phyloP scores from a whole-genome alignment of 345 rosid genomes.

The Heritiera littoralis region DNA sequence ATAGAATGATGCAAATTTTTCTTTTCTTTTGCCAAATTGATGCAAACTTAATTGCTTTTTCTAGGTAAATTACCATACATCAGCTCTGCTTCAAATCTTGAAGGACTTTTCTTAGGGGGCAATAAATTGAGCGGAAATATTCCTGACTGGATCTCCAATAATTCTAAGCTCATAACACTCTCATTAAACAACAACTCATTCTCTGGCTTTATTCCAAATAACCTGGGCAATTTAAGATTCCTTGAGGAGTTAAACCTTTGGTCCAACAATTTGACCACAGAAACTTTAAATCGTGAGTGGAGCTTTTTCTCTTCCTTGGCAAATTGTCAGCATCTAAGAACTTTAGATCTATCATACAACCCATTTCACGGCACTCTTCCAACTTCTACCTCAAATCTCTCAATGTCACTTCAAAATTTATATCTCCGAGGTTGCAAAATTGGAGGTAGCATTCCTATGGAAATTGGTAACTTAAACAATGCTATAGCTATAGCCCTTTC shows the following conservation, averaged over 20 bases:
- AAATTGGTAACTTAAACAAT: constrained; percentile 18
- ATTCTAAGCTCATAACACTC: constrained; percentile 11
- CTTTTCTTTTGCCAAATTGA: too few species aligned
- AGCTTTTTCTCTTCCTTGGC: neutral
- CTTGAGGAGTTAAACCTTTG: rapidly evolving
- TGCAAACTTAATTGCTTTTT: too few species aligned
- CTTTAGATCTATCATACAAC: rapidly evolving
- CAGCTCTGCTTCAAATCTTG: constrained; percentile 18
- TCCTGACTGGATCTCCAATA: constrained; percentile 22
- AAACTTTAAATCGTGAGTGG: neutral
- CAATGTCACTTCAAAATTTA: constrained; percentile 12
- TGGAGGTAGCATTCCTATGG: constrained; percentile 11
- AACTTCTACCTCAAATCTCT: constrained; percentile 18
- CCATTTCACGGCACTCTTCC: constrained; percentile 13
- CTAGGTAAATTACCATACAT: neutral
- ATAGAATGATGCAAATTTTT: too few species aligned
- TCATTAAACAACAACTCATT: neutral
- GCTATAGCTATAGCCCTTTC: neutral
- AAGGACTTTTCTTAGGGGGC: neutral
- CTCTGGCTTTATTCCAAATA: neutral
- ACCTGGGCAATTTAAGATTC: neutral
- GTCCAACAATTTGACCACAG: neutral
- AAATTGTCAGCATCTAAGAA: neutral
- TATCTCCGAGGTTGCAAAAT: neutral
- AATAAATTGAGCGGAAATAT: constrained; percentile 17